Percentiles rank a stretch among this genome's conserved stretches.
phyloP scores from a whole-genome alignment of 2,329 filamentous ascomycete genomes.

The Graphilbum sp. region DNA sequence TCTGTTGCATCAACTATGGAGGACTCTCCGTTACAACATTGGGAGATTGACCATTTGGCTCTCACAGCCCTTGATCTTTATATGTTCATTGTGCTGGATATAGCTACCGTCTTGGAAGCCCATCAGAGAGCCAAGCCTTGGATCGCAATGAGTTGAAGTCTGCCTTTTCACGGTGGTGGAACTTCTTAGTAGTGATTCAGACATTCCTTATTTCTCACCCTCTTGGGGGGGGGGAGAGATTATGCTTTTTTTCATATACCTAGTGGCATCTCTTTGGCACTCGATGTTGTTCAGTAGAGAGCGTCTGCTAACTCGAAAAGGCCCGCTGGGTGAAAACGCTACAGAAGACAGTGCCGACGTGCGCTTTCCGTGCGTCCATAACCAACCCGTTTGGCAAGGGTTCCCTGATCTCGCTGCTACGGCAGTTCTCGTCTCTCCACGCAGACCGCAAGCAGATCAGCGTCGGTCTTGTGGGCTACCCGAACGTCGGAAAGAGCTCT shows the following conservation, averaged over 20 bases:
- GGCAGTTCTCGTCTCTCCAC: slow-evolving; percentile 71
- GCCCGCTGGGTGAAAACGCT: slow-evolving; percentile 82
- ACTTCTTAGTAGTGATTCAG: slow-evolving; percentile 98
- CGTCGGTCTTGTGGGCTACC: slow-evolving; percentile 64
- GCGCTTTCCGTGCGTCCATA: slow-evolving; percentile 87
- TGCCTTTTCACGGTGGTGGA: slow-evolving; percentile 51
- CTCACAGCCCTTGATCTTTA: slow-evolving; percentile 50
- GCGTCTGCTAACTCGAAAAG: slow-evolving; percentile 29
- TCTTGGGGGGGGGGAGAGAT: background rate
- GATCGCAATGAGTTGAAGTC: slow-evolving; percentile 96
- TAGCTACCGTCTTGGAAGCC: slow-evolving; percentile 76
- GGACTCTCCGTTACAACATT: slow-evolving; percentile 96
- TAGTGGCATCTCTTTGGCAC: too few species aligned
- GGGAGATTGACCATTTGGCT: slow-evolving; percentile 67
- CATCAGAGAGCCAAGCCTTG: slow-evolving; percentile 60
- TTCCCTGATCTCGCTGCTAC: slow-evolving; percentile 75
- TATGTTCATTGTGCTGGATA: slow-evolving; percentile 51
- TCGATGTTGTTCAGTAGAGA: too few species aligned
- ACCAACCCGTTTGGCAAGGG: slow-evolving; percentile 97
- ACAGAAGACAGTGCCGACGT: slow-evolving; percentile 81
- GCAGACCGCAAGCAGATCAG: slow-evolving; percentile 57
- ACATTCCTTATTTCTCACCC: slow-evolving; percentile 28
- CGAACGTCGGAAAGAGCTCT: slow-evolving; percentile 89
- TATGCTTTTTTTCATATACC: too few species aligned
- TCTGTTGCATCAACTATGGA: slow-evolving; percentile 41